These are phyloP conservation scores for Botrytis hyacinthi DNA, from an alignment of 2,329 filamentous ascomycete genomes.

Conservation along the genomic window DNA sequence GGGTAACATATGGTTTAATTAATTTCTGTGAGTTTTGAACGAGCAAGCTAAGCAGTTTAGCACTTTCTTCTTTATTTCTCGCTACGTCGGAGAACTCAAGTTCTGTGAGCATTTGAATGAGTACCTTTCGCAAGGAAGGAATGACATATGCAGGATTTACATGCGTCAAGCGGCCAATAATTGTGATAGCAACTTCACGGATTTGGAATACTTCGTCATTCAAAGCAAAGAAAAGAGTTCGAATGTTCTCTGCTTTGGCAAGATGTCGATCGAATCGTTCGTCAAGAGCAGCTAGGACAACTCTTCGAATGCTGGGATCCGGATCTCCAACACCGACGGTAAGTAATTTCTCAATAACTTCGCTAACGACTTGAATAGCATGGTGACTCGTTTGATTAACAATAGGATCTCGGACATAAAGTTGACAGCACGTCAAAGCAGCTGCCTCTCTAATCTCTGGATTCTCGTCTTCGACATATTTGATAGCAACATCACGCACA, in stretches of 20 bases:
- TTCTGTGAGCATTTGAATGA: constrained; percentile 94
- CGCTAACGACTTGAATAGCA: constrained; percentile 92
- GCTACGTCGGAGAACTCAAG: constrained; percentile 94
- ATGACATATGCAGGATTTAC: constrained; percentile 98
- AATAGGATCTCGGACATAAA: constrained; percentile 95
- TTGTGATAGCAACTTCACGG: constrained; percentile 89
- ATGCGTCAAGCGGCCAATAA: constrained; percentile 87
- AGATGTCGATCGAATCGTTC: constrained; percentile 93
- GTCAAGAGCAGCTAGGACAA: constrained; percentile 85
- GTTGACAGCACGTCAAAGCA: constrained; percentile 93
- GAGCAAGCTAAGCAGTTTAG: constrained; percentile 85
- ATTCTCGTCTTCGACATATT: constrained; percentile 96
- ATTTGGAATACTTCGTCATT: constrained; percentile 95
- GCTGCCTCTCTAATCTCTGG: constrained; percentile 90
- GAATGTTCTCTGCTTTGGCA: constrained; percentile 96
- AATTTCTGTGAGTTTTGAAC: constrained; percentile 90
- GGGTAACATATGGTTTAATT: constrained; percentile 94
- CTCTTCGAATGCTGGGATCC: constrained; percentile 82
- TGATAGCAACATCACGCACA: constrained; percentile 94
- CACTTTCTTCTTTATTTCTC: constrained; percentile 93
- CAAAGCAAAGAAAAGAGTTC: constrained; percentile 89
- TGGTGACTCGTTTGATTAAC: constrained; percentile 97
- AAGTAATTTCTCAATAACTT: constrained; percentile 94
- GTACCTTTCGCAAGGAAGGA: constrained; percentile 86
- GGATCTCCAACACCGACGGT: constrained; percentile 93